Conservation (phyloP, 768 basidiomycete species). For the Boletus reticuloceps region DNA sequence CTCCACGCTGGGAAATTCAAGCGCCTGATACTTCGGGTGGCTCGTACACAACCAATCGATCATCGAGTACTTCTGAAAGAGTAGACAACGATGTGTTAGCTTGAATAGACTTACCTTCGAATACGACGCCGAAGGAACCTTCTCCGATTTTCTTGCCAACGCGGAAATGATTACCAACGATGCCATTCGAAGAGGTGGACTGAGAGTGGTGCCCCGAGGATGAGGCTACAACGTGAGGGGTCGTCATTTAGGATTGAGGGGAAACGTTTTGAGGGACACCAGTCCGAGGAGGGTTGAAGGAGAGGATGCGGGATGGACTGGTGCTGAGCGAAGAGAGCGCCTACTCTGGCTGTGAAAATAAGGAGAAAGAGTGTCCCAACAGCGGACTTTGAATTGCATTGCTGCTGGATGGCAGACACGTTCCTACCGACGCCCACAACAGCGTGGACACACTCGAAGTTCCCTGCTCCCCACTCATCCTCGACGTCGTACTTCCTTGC, state of each 20-base stretch:
- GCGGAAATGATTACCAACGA: conserved; percentile 77
- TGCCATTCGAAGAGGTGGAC: conserved; percentile 61
- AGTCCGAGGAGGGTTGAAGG: conserved; percentile 28
- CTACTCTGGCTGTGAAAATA: conserved; percentile 25
- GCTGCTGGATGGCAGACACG: conserved; percentile 27
- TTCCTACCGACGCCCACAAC: conserved; percentile 11
- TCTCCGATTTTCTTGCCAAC: conserved; percentile 99
- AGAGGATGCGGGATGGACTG: conserved; percentile 19
- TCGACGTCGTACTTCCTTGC: not conserved
- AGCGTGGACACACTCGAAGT: not conserved
- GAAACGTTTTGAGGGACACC: conserved; percentile 20
- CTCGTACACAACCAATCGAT: not conserved
- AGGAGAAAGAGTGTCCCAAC: conserved; percentile 22
- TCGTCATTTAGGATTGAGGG: conserved; percentile 51
- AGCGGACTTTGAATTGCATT: conserved; percentile 34
- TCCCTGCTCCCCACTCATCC: too few relatives aligned
- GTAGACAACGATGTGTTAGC: not conserved
- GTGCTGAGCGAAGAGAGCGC: conserved; percentile 23
- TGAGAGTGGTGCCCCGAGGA: conserved; percentile 68
- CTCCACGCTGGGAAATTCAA: conserved; percentile 3
- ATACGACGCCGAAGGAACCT: conserved; percentile 97
- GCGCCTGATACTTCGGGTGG: conserved; percentile 10
- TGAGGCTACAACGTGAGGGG: conserved; percentile 81
- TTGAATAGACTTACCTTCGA: conserved; percentile 68
- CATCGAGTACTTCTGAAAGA: not conserved